Conservation (phyloP, 805 yeast genomes). For the Torulaspora franciscae region DNA sequence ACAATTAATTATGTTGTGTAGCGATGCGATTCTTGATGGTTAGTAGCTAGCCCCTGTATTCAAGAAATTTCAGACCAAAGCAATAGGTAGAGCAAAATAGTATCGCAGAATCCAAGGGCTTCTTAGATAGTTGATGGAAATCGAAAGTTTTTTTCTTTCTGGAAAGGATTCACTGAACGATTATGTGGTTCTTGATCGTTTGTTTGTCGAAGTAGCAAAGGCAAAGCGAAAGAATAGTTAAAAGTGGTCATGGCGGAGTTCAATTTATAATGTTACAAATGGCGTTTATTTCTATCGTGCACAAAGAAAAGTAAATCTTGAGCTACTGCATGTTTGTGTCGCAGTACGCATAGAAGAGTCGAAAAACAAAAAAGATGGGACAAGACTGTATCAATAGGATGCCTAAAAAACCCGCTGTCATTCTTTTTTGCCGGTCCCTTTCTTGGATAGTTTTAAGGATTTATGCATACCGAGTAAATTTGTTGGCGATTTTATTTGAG, state of each 20-base stretch:
- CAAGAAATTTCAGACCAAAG: not conserved
- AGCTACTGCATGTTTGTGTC: not conserved
- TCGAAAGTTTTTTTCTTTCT: too few relatives aligned
- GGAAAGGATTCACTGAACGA: too few relatives aligned
- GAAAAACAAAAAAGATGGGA: not conserved
- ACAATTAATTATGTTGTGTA: not conserved
- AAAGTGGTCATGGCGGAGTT: not conserved
- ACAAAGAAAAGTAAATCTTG: not conserved
- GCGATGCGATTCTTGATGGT: conserved; percentile 4
- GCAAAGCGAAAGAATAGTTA: not conserved
- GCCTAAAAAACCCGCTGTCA: not conserved
- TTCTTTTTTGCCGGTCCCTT: conserved; percentile 9
- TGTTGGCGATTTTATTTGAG: conserved; percentile 18
- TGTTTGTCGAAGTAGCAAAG: too few relatives aligned
- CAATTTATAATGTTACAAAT: not conserved
- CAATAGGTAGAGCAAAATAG: conserved; percentile 2
- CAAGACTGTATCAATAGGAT: not conserved
- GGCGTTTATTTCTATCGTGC: not conserved
- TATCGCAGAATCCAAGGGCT: not conserved
- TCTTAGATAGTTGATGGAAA: too few relatives aligned
- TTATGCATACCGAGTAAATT: conserved; percentile 15
- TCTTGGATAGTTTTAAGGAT: conserved; percentile 15
- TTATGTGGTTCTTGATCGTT: too few relatives aligned
- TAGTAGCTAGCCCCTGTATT: not conserved
- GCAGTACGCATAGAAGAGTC: not conserved